phyloP scores from a whole-genome alignment of 371 early-diverging fungal species.

The Rhizomucor miehei region DNA sequence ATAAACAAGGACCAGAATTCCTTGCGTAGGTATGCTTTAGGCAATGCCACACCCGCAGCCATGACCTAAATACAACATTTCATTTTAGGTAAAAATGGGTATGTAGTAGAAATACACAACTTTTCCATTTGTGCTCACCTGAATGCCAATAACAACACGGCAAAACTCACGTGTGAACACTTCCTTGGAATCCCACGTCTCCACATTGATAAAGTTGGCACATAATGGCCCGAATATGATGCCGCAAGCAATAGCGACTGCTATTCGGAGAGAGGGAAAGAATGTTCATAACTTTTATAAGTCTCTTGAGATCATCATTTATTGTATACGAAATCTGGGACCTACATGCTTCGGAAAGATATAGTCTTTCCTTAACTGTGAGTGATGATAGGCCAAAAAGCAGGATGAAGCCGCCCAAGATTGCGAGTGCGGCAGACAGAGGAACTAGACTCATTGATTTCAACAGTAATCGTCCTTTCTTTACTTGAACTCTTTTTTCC shows the following conservation, averaged over 20 bases:
- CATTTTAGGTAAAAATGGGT: neutral
- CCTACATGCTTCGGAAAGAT: conserved; percentile 85
- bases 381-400: conserved; percentile 83
- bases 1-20: conserved; percentile 63
- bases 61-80: conserved; percentile 56
- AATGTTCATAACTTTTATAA: too few relatives aligned
- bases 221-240: conserved; percentile 78
- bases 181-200: conserved; percentile 36
- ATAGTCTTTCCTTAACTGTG: conserved; percentile 85
- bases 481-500: neutral
- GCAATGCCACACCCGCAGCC: conserved; percentile 71
- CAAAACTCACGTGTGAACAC: conserved; percentile 63
- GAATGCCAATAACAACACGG: conserved; percentile 78
- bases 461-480: neutral
- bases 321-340: conserved; percentile 4
- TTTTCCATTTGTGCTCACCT: conserved; percentile 28
- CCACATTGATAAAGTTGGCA: conserved; percentile 37
- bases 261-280: too few relatives aligned
- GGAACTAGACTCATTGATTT: conserved; percentile 3
- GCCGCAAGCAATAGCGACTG: conserved; percentile 79
- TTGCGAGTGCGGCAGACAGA: conserved; percentile 24
- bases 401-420: conserved; percentile 83
- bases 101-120: too few relatives aligned
- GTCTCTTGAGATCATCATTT: too few relatives aligned
- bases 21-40: conserved; percentile 56